phyloP scores from a whole-genome alignment of 108 stramenopile genomes.

The Seminavis robusta region DNA sequence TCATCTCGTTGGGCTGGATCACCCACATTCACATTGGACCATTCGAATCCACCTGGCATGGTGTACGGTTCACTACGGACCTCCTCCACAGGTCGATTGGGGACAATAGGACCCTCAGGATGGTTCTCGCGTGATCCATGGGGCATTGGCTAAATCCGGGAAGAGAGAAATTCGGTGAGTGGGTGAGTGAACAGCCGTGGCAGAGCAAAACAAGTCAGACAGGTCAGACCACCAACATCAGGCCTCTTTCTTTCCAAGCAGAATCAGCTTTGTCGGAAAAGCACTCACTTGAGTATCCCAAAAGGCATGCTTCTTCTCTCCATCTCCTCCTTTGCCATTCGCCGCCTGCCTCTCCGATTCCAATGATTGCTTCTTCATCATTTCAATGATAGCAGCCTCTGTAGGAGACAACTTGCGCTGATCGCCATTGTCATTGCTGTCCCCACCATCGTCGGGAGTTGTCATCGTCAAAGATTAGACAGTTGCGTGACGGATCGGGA shows the following conservation, averaged over 20 bases:
- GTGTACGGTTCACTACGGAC: constrained; percentile 90
- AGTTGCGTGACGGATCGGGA: too few relatives aligned
- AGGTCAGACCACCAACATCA: not conserved
- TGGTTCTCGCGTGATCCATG: constrained; percentile 23
- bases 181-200: constrained; percentile 27
- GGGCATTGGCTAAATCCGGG: constrained; percentile 48
- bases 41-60: constrained; percentile 96
- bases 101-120: constrained; percentile 85
- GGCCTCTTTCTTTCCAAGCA: too few relatives aligned
- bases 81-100: constrained; percentile 60
- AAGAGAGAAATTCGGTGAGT: not conserved
- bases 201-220: not conserved
- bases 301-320: not conserved
- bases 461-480: too few relatives aligned
- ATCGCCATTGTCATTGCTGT: too few relatives aligned
- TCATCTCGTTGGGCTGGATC: constrained; percentile 61
- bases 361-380: not conserved
- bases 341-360: not conserved
- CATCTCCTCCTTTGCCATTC: not conserved
- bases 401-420: not conserved
- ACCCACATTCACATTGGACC: constrained; percentile 85
- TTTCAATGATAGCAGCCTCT: not conserved
- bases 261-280: too few relatives aligned
- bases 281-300: constrained; percentile 1
- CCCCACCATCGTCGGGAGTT: too few relatives aligned